Conservation (phyloP, 164 flowering plant genomes). For the Macadamia integrifolia region DNA sequence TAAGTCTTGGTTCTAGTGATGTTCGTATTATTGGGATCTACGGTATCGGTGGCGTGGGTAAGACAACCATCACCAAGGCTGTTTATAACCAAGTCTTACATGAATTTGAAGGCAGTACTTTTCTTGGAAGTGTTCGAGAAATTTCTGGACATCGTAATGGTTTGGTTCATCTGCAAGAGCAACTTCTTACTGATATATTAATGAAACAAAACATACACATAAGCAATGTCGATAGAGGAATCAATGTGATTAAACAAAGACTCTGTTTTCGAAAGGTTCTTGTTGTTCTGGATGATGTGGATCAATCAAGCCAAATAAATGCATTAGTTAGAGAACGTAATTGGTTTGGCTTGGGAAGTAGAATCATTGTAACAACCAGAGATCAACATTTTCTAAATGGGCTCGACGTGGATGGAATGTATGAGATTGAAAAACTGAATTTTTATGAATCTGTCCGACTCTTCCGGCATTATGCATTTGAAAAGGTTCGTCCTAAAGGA, state of each 20-base stretch:
- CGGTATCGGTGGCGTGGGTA: background rate
- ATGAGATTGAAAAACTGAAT: background rate
- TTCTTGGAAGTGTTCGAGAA: slow-evolving; percentile 10
- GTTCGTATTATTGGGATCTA: slow-evolving; percentile 1
- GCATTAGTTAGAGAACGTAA: background rate
- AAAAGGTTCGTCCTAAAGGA: background rate
- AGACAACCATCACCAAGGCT: too few relatives aligned
- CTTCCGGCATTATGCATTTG: slow-evolving; percentile 2
- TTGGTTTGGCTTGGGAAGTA: too few relatives aligned
- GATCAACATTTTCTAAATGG: too few relatives aligned
- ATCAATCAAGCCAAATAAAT: background rate
- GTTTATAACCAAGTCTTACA: background rate
- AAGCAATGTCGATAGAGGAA: slow-evolving; percentile 3
- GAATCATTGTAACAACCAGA: too few relatives aligned
- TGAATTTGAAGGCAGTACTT: slow-evolving; percentile 6
- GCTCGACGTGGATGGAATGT: too few relatives aligned
- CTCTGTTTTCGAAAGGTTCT: background rate
- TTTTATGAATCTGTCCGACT: background rate
- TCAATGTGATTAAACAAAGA: background rate
- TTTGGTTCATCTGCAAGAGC: background rate
- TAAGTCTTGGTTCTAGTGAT: background rate
- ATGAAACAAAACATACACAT: background rate
- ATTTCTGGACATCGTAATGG: background rate
- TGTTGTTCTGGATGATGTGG: slow-evolving; percentile 2
- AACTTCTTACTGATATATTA: background rate